Base-by-base conservation (phyloP, 2,329 filamentous ascomycete species). In the Monosporascus sp. region DNA sequence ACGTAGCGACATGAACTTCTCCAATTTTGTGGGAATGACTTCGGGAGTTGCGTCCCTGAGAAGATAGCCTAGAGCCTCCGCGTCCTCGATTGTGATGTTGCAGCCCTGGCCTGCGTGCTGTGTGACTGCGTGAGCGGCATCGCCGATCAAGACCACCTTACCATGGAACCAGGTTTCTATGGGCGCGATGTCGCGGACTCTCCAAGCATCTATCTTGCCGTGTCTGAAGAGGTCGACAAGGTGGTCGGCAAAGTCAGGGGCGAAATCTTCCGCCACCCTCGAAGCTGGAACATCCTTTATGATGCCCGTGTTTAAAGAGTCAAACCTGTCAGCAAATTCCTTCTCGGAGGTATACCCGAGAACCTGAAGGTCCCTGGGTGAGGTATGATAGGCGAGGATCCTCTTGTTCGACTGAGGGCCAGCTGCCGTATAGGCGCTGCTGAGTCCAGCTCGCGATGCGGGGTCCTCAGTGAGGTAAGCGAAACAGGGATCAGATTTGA, bases 21-120 rank as follows among this genome's bases (percentile, higher is more conserved):
- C 36, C 11, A 60, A 35, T 8, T 41, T 47, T 7, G 22, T 27
- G 2, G 54, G 37, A 8, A 60, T 51, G 0, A n/a, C 50, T n/a
- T 57, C 53, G 22, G 54, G 50, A 8, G 54, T 49, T 18, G 54
- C 52, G 18, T 58, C 57, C 24, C 41, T 38, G 6, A 57, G 44
- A 3, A 60, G 51, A 39, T 57, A 57, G 5, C 52, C 55, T n/a
- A 64, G 50, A 5, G 58, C 59, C 44, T 62, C 62, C 6, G 60
- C 59, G 31, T 64, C 60, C 49, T 64, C 62, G 18, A 64, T 62
- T 11, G 57, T 60, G 35, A 64, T 57, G 37, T 62, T 63, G 41
- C 53, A 58, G 8, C 60, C 62, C 43, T 62, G 60, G 2, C 62
- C 60, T 0, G 60, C 55, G 24, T 59, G 55, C 3, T 59, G 60